These are phyloP conservation scores for Paramecium tetraurelia DNA, from an alignment of 73 alveolate species.

Conservation along the genomic window DNA sequence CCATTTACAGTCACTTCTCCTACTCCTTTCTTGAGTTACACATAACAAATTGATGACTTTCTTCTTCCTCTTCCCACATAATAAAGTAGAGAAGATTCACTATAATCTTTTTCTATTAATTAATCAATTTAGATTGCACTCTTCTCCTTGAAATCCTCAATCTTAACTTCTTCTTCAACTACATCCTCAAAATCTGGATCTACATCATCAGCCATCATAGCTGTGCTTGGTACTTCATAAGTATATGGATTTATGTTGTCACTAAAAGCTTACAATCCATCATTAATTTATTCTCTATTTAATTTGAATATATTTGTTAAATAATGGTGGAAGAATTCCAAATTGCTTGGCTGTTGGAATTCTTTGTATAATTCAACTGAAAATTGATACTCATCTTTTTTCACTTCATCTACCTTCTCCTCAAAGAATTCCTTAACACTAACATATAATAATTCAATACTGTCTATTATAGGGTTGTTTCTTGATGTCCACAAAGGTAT, in stretches of 20 bases:
- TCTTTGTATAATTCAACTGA: neutral
- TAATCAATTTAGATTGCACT: neutral
- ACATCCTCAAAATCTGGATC: slow-evolving; percentile 10
- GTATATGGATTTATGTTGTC: neutral
- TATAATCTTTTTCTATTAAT: neutral
- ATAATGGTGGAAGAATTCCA: slow-evolving; percentile 5
- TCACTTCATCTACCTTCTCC: neutral
- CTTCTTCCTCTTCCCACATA: slow-evolving; percentile 26
- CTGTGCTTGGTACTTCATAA: neutral
- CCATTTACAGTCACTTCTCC: slow-evolving; percentile 24
- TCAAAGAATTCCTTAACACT: neutral
- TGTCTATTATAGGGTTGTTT: neutral
- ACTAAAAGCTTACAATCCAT: neutral
- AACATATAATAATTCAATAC: neutral
- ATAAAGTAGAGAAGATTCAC: neutral
- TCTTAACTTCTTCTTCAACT: neutral
- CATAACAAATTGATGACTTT: neutral
- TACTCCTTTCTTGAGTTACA: neutral
- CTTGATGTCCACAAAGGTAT: neutral
- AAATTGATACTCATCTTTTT: neutral
- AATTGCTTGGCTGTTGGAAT: neutral
- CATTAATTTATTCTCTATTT: neutral
- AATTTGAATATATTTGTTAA: neutral
- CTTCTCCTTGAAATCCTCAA: neutral
- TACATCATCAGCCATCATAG: neutral